Evolutionary conservation across 345 rosid species (phyloP), one percentile per base, ranked within the genome.

Genomic region (Euphorbia pulcherrima): DNA sequence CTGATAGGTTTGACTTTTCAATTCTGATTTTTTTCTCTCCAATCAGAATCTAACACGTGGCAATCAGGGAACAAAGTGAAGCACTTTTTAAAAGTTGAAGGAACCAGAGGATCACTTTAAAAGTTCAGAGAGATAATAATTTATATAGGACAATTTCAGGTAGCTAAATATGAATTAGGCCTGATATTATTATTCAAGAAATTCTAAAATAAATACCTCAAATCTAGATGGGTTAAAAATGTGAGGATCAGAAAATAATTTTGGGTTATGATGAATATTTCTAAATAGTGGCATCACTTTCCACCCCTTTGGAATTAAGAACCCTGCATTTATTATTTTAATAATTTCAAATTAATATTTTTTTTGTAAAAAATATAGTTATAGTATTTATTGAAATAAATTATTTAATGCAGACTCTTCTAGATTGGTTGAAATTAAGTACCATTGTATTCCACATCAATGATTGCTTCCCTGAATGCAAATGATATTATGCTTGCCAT

Each of bases 211-310:
- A 11, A 6, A 7, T 62, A 90, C 99, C 99, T 91, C 83, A 65
- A 91, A 94, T 74, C 97, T 88, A 35, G 92, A 89, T 52, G 97
- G 96, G 64, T 89, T 87, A 74, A 91, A 88, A 57, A 73, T 72
- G n/a, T 87, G 80, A 53, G 99, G 90, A 62, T 89, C 84, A 52
- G 92, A 30, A 78, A 87, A 94, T 66, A 84, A 77, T 35, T 88
- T 88, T 17, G 89, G 87, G 71, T 80, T 85, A 79, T 91, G 92
- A 75, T 94, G 99, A 72, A 91, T 94, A 75, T 88, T 91, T 86
- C 99, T 82, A 82, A 94, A 94, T 57, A 90, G 65, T 69, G 99
- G 99, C 97, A 94, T 84, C 76, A 94, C 99, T 79, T 94, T 94
- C 99, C 99, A 94, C 46, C 99, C 99, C 67, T 86, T 91, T 24